Evolutionary conservation across 768 basidiomycete species (phyloP).

Genomic region (Lentinula boryana): DNA sequence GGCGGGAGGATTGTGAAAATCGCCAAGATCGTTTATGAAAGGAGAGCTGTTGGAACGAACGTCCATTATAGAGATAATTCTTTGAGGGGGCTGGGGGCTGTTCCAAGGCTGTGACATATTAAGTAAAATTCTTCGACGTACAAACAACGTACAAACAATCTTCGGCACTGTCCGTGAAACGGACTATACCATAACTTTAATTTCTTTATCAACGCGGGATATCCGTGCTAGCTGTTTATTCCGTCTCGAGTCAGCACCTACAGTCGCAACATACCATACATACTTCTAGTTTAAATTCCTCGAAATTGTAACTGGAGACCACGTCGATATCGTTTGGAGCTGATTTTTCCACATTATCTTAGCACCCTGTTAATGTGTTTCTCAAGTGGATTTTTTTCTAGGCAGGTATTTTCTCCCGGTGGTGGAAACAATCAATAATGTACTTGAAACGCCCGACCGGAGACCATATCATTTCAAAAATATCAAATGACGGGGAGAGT

Average conservation of each 20-base stretch:
- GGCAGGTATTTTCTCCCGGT: background rate
- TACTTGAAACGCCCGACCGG: background rate
- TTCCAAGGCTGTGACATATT: background rate
- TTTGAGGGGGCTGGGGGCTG: conserved; percentile 3
- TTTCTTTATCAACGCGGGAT: background rate
- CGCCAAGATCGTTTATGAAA: background rate
- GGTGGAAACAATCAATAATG: background rate
- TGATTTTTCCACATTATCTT: background rate
- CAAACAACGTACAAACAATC: background rate
- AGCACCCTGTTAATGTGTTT: background rate
- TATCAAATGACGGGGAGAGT: background rate
- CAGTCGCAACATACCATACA: too few relatives aligned
- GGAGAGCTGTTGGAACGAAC: background rate
- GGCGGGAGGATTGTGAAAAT: background rate
- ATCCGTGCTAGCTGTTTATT: too few relatives aligned
- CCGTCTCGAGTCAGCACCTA: too few relatives aligned
- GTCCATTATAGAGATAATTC: conserved; percentile 5
- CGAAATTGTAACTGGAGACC: too few relatives aligned
- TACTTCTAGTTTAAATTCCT: too few relatives aligned
- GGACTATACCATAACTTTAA: background rate
- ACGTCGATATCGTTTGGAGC: too few relatives aligned
- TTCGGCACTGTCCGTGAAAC: background rate
- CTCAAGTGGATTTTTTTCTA: background rate
- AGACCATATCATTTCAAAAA: background rate
- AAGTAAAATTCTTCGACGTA: background rate